Base-by-base conservation (phyloP, 805 yeast genomes). In the Cyberlindnera mississippiensis region DNA sequence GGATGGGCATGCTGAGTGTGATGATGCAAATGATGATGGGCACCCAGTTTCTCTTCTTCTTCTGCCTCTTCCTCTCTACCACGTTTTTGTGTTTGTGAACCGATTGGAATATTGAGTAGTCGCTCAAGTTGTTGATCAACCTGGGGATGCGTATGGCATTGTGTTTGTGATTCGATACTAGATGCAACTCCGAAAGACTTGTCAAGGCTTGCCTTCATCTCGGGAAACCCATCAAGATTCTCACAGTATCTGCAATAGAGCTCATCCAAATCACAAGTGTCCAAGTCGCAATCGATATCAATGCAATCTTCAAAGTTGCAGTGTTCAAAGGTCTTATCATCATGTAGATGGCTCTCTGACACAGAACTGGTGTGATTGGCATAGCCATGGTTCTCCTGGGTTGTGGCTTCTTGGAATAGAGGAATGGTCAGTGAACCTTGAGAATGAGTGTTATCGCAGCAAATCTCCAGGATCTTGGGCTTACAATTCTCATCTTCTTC, bases 391-490 rank as follows among this genome's bases (percentile, higher is more conserved):
- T 24, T 22, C 35, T 15, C 19, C 16, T 20, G 19, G 27, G 31
- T 29, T 22, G 15, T n/a, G 5, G 14, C 29, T 16, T 30, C 40
- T 7, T 42, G 44, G 26, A 35, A 42, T 18, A 38, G 16, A 10
- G 40, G 46, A 12, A 24, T 26, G 15, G 35, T 31, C n/a, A 46
- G 31, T 11, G 12, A 19, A 13, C 35, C 42, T 2, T 30, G 35
- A 7, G 34, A 48, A 47, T 66, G 71, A 6, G 57, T 51, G 28
- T 59, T 55, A 22, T 67, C 71, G 53, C 73, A 69, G 41, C 73
- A 68, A 2, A 68, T 58, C 45, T 68, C 73, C 29, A 69, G 52
- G 14, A 68, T 52, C 44, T 62, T 64, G 1, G 73, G 72, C 38
- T 55, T 57, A 48, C 71, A 67, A 30, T 53, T 44, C 41, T 62